Conservation (phyloP, 2,329 filamentous ascomycete genomes). For the Xylaria multiplex region DNA sequence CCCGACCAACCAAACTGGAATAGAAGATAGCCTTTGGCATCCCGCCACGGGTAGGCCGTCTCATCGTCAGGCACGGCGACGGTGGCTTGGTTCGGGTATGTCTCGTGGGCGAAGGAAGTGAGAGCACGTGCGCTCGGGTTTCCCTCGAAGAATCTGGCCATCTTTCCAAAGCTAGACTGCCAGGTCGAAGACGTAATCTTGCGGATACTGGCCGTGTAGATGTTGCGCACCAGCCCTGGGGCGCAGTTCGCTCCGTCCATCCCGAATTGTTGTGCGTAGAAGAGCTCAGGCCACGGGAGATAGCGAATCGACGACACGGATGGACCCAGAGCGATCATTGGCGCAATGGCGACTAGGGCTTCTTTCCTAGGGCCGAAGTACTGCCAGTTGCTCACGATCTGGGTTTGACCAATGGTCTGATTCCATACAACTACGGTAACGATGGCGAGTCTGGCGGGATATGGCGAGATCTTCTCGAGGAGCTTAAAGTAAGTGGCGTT, state of each 20-base stretch:
- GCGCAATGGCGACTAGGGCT: constrained; percentile 22
- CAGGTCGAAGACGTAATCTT: constrained; percentile 23
- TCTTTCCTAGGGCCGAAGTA: constrained; percentile 35
- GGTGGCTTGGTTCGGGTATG: constrained; percentile 34
- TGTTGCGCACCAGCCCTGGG: not conserved
- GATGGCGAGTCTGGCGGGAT: constrained; percentile 2
- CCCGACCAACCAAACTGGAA: constrained; percentile 19
- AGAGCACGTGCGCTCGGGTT: constrained; percentile 21
- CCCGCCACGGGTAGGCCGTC: constrained; percentile 46
- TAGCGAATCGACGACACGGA: constrained; percentile 6
- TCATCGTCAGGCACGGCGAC: constrained; percentile 27
- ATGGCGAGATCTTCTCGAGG: not conserved
- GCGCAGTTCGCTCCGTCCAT: not conserved
- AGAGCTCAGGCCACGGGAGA: not conserved
- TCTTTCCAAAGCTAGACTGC: constrained; percentile 29
- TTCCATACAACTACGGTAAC: constrained; percentile 27
- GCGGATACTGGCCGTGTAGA: constrained; percentile 29
- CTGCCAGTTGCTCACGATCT: constrained; percentile 33
- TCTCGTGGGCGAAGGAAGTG: constrained; percentile 30
- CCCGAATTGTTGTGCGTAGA: not conserved
- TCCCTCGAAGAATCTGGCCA: constrained; percentile 30
- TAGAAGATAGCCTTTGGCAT: constrained; percentile 36
- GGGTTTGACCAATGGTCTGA: constrained; percentile 17
- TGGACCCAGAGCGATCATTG: constrained; percentile 32
- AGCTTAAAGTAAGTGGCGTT: not conserved